These are phyloP conservation scores for Trametes pubescens DNA, from an alignment of 1,284 basidiomycete genomes.

Conservation along the genomic window DNA sequence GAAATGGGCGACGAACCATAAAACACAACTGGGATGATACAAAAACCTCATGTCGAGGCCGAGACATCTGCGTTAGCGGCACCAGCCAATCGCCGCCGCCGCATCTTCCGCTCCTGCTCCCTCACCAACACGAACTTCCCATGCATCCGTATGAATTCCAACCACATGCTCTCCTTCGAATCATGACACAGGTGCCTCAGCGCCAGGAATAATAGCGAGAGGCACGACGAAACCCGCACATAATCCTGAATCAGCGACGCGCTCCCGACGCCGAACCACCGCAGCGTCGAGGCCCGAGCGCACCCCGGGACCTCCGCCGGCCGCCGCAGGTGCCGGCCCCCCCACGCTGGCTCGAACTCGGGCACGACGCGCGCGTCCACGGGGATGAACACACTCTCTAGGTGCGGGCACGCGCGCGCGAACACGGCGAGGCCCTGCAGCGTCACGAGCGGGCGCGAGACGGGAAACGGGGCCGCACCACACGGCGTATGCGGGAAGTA, in stretches of 20 bases:
- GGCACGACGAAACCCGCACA: not conserved
- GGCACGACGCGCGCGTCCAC: constrained; percentile 3
- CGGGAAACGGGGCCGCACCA: not conserved
- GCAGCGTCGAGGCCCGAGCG: not conserved
- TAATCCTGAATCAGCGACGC: not conserved
- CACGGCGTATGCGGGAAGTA: too few species aligned
- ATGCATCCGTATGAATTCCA: not conserved
- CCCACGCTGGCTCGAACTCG: not conserved
- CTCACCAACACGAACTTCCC: not conserved
- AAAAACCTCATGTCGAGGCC: too few species aligned
- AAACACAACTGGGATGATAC: too few species aligned
- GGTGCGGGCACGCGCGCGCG: not conserved
- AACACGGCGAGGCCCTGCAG: not conserved
- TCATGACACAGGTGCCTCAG: not conserved
- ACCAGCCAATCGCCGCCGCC: not conserved
- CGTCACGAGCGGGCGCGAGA: not conserved
- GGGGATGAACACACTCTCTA: not conserved
- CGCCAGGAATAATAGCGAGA: not conserved
- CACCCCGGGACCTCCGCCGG: not conserved
- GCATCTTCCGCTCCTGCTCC: not conserved
- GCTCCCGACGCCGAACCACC: not conserved
- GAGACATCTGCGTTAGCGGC: too few species aligned
- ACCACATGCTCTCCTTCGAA: not conserved
- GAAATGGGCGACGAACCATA: too few species aligned
- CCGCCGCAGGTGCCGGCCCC: not conserved